Base-by-base conservation (phyloP, 768 basidiomycete species). In the Lactifluus piperatus region DNA sequence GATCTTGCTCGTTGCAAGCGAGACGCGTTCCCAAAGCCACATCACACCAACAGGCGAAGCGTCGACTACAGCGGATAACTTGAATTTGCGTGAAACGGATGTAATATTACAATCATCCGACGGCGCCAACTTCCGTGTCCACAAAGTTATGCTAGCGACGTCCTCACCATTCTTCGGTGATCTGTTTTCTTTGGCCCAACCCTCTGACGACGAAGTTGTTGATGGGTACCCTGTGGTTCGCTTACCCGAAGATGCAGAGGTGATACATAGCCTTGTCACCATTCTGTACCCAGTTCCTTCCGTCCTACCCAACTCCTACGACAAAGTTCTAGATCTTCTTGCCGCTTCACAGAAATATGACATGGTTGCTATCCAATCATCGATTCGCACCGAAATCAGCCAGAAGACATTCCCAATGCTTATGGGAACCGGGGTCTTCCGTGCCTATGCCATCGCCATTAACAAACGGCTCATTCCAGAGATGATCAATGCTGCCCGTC, bases 121-220 rank as follows among this genome's bases (percentile, higher is more conserved):
- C 51, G 41, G 49, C 37, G 62, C 68, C 51, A 61, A 67, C 53
- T 72, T 71, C 60, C 66, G 56, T 27, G 68, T 69, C 29, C 69
- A 67, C 59, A 66, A 67, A 22, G 37, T 45, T 29, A 69, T 72
- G 24, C 70, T 74, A 29, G 43, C 64, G n/a, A 63, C 65, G 27
- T 67, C 70, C 5, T 71, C 72, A 10, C 64, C 70, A 9, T 54
- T 73, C 46, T 73, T 72, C 57, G 54, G 51, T 11, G 66, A 66
- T 62, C 69, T 73, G 67, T 64, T 72, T 56, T 50, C 63, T 36
- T 26, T 65, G 11, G 65, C 67, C 30, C 57, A 56, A 50, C 41
- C 68, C 14, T 26, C 34, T 6, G 24, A 57, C 8, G 46, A 55
- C n/a, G 60, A 49, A 26, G 22, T 20, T 9, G 11, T 44, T n/a